phyloP scores from a whole-genome alignment of 352 stramenopile genomes.

The Thraustotheca clavata region DNA sequence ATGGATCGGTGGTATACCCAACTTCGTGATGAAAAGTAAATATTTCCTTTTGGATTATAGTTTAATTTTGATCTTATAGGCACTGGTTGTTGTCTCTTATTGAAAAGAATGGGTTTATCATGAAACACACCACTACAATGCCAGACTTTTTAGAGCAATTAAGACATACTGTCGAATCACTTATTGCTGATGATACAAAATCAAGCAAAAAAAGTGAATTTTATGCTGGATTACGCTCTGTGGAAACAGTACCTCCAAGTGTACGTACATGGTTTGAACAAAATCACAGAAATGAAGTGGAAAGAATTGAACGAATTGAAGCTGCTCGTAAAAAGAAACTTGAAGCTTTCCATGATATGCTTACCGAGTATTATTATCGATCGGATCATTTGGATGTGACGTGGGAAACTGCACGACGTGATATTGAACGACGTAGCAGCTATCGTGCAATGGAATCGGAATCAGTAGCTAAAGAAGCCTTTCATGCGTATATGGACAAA shows the following conservation, averaged over 20 bases:
- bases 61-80: neutral
- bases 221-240: neutral
- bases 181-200: neutral
- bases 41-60: neutral
- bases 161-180: neutral
- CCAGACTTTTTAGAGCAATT: constrained; percentile 5
- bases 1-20: constrained; percentile 10
- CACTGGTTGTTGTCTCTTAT: neutral
- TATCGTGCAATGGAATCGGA: constrained; percentile 31
- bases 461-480: constrained; percentile 33
- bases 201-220: neutral
- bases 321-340: constrained; percentile 2
- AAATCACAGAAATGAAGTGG: neutral
- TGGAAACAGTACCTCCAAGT: neutral
- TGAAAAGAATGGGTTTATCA: constrained; percentile 1
- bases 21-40: constrained; percentile 10
- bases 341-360: constrained; percentile 19
- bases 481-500: constrained; percentile 27
- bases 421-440: constrained; percentile 20
- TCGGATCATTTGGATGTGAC: constrained; percentile 19
- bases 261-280: constrained; percentile 2
- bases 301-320: constrained; percentile 4
- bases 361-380: constrained; percentile 22
- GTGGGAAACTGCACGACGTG: constrained; percentile 7
- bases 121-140: constrained; percentile 13